Evolutionary conservation across 2,329 filamentous ascomycete species (phyloP).

Genomic region (Chaetoscypha palmicola): DNA sequence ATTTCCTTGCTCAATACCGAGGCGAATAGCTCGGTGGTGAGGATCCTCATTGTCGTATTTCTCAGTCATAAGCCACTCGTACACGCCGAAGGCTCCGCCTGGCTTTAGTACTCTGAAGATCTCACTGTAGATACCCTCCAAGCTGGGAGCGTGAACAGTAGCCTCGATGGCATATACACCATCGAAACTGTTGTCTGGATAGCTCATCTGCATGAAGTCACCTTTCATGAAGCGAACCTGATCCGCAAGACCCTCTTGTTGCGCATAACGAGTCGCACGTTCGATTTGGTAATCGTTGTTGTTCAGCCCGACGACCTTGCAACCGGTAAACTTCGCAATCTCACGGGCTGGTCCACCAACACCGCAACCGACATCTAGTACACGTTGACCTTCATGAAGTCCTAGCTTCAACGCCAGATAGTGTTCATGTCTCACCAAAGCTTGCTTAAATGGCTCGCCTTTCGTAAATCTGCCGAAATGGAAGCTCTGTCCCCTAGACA

Average conservation of each 20-base stretch:
- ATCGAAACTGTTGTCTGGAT: constrained; percentile 86
- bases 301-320: constrained; percentile 86
- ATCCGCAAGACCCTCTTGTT: constrained; percentile 70
- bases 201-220: constrained; percentile 98
- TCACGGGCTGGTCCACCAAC: constrained; percentile 92
- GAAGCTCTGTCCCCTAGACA: constrained; percentile 92
- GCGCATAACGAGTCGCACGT: constrained; percentile 78
- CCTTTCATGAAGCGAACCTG: constrained; percentile 88
- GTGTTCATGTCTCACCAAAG: constrained; percentile 94
- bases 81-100: constrained; percentile 90
- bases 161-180: constrained; percentile 97
- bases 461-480: constrained; percentile 93
- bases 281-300: constrained; percentile 99
- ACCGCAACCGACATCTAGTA: constrained; percentile 94
- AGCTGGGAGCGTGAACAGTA: constrained; percentile 84
- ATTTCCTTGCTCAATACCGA: constrained; percentile 91
- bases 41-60: constrained; percentile 85
- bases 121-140: constrained; percentile 88
- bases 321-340: constrained; percentile 91
- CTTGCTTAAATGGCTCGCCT: constrained; percentile 81
- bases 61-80: constrained; percentile 99
- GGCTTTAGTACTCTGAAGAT: constrained; percentile 95
- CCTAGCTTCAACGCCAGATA: constrained; percentile 88
- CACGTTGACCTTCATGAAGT: constrained; percentile 78
- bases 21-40: constrained; percentile 79